phyloP scores from a whole-genome alignment of 495 filamentous ascomycete species.

The Penicillium verhagenii region DNA sequence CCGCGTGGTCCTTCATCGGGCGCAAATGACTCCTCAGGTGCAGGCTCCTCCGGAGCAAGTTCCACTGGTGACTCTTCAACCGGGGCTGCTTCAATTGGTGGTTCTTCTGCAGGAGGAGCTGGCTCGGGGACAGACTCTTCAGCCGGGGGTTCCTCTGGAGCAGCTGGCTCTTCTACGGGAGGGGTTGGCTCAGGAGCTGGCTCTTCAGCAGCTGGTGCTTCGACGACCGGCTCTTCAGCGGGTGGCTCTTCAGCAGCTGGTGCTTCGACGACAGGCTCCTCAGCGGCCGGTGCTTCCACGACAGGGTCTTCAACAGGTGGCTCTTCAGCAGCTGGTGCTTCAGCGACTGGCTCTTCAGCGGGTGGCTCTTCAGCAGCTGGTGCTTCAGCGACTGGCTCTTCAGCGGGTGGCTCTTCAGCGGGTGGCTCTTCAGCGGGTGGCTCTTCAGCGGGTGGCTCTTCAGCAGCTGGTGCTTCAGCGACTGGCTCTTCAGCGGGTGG shows the following conservation, averaged over 20 bases:
- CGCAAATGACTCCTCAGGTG: background rate
- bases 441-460: background rate
- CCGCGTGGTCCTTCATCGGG: slow-evolving; percentile 1
- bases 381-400: slow-evolving; percentile 2
- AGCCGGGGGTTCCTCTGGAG: background rate
- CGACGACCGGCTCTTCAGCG: slow-evolving; percentile 4
- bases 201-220: slow-evolving; percentile 9
- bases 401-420: background rate
- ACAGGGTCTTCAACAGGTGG: background rate
- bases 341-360: background rate
- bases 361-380: background rate
- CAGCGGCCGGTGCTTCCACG: background rate
- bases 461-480: background rate
- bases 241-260: slow-evolving; percentile 4
- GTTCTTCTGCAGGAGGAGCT: slow-evolving; percentile 4
- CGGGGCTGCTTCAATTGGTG: background rate
- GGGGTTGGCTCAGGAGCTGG: background rate
- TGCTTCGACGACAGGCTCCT: background rate
- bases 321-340: background rate
- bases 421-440: slow-evolving; percentile 8
- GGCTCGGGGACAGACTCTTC: slow-evolving; percentile 4
- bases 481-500: slow-evolving; percentile 7
- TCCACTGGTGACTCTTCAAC: slow-evolving; percentile 4
- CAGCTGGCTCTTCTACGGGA: slow-evolving; percentile 7
- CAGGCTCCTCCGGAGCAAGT: background rate